Percentiles rank a stretch among this genome's conserved stretches.
phyloP scores from a whole-genome alignment of 805 yeast species.

The Monosporozyma aquatica region DNA sequence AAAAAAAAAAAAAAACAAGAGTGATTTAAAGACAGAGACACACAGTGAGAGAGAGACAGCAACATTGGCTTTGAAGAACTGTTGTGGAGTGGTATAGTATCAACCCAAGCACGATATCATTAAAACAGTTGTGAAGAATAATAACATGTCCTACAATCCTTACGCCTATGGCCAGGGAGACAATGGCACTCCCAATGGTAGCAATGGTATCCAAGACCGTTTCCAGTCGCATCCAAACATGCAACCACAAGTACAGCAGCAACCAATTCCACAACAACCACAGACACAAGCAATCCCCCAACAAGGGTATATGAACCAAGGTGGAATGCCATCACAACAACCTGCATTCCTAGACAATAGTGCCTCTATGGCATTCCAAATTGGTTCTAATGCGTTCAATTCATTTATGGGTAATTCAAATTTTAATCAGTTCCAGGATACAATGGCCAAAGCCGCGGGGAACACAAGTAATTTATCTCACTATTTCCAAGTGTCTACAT shows the following conservation, averaged over 20 bases:
- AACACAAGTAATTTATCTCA: constrained; percentile 51
- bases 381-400: constrained; percentile 72
- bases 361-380: constrained; percentile 76
- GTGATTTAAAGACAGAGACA: too few relatives aligned
- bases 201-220: constrained; percentile 2
- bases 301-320: constrained; percentile 12
- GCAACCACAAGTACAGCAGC: constrained; percentile 1
- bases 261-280: constrained; percentile 6
- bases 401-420: constrained; percentile 44
- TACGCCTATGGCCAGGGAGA: constrained; percentile 19
- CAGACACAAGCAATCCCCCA: constrained; percentile 31
- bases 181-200: constrained; percentile 15
- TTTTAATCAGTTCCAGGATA: constrained; percentile 42
- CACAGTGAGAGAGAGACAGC: too few relatives aligned
- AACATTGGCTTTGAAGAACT: too few relatives aligned
- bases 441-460: constrained; percentile 35
- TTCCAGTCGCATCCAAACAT: not conserved
- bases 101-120: too few relatives aligned
- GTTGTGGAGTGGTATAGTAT: too few relatives aligned
- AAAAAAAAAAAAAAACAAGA: too few relatives aligned
- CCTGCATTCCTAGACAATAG: constrained; percentile 64
- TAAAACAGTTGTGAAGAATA: too few relatives aligned
- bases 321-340: constrained; percentile 11
- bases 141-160: constrained; percentile 45
- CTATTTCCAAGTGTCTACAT: constrained; percentile 86